phyloP scores from a whole-genome alignment of 352 stramenopile species.

The Albugo candida region DNA sequence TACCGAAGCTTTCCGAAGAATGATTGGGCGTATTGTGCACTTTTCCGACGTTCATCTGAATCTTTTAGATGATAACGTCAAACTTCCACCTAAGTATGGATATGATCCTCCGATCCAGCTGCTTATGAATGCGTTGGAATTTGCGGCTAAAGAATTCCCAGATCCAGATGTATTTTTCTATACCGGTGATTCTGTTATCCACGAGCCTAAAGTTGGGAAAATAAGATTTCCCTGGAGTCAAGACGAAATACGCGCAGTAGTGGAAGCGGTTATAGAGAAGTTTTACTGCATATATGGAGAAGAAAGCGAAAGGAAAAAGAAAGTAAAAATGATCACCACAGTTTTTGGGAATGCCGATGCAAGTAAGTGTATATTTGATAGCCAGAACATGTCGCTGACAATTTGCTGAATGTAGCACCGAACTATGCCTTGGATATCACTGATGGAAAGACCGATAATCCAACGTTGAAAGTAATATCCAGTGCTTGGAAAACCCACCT shows the following conservation, averaged over 20 bases:
- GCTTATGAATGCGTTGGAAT: slow-evolving; percentile 43
- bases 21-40: slow-evolving; percentile 22
- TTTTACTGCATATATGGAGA: too few relatives aligned
- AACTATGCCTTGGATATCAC: slow-evolving; percentile 67
- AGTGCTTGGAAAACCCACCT: slow-evolving; percentile 32
- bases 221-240: not conserved
- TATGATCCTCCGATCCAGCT: slow-evolving; percentile 30
- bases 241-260: slow-evolving; percentile 30
- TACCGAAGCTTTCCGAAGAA: too few relatives aligned
- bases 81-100: slow-evolving; percentile 22
- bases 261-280: slow-evolving; percentile 50
- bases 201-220: slow-evolving; percentile 29
- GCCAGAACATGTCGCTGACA: too few relatives aligned
- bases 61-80: slow-evolving; percentile 24
- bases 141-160: slow-evolving; percentile 29
- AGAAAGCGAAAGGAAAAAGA: too few relatives aligned
- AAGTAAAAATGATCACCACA: not conserved
- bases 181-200: slow-evolving; percentile 56
- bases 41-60: slow-evolving; percentile 78
- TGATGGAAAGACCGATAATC: slow-evolving; percentile 25
- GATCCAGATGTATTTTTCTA: slow-evolving; percentile 59
- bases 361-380: too few relatives aligned
- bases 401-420: too few relatives aligned
- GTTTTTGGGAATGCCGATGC: not conserved
- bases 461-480: slow-evolving; percentile 32